phyloP scores from a whole-genome alignment of 192 early-diverging fungal species.

The Neocallimastix lanati region DNA sequence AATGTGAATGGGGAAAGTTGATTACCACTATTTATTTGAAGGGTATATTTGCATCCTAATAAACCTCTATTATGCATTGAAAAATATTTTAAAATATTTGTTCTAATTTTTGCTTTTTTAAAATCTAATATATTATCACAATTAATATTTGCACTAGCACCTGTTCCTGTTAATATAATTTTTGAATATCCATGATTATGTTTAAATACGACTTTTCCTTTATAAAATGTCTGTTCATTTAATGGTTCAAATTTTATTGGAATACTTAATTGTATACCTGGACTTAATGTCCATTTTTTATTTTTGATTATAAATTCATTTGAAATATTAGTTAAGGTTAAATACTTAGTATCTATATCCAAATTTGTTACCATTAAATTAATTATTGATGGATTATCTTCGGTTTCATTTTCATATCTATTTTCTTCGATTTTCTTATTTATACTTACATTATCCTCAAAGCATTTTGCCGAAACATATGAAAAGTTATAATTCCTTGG shows the following conservation, averaged over 20 bases:
- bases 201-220: conserved; percentile 26
- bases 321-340: conserved; percentile 21
- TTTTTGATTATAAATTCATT: conserved; percentile 25
- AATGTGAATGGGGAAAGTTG: conserved; percentile 7
- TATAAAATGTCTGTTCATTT: conserved; percentile 33
- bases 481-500: not conserved
- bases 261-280: conserved; percentile 28
- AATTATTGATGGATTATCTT: not conserved
- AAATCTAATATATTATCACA: conserved; percentile 26
- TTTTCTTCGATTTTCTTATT: not conserved
- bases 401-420: not conserved
- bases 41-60: conserved; percentile 9
- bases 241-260: conserved; percentile 38
- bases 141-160: conserved; percentile 32
- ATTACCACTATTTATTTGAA: not conserved
- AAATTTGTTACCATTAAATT: conserved; percentile 26
- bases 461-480: conserved; percentile 3
- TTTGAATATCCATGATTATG: conserved; percentile 27
- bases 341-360: conserved; percentile 30
- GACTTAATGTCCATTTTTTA: conserved; percentile 22
- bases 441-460: not conserved
- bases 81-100: conserved; percentile 10
- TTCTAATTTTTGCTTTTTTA: conserved; percentile 25
- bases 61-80: conserved; percentile 31
- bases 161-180: conserved; percentile 26